Evolutionary conservation across 23 red algal species (phyloP).

Genomic region (Gracilaria domingensis): DNA sequence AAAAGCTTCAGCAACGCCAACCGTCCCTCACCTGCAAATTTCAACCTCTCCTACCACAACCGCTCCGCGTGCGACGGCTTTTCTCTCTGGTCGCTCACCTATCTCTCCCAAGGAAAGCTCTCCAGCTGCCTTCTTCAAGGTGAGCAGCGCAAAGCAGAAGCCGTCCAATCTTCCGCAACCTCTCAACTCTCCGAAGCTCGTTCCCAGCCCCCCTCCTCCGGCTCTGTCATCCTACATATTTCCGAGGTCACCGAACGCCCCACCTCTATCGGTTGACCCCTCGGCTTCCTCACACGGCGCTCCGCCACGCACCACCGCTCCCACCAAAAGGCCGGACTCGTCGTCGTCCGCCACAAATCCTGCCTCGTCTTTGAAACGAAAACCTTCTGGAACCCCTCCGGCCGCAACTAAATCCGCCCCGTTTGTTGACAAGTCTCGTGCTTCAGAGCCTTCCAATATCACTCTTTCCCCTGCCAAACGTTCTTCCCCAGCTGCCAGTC

Average conservation of each 20-base stretch:
- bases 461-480: background rate
- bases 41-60: background rate
- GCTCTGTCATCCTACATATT: background rate
- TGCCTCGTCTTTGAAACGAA: background rate
- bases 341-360: background rate
- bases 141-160: no score
- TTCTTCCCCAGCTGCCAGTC: background rate
- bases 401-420: background rate
- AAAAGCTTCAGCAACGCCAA: background rate
- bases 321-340: background rate
- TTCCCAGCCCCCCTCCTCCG: background rate
- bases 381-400: background rate
- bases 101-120: background rate
- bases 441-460: background rate
- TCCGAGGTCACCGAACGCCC: conserved; percentile 25
- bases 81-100: background rate
- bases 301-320: background rate
- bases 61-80: background rate
- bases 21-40: background rate
- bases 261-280: background rate
- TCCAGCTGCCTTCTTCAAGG: background rate
- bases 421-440: background rate
- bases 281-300: background rate
- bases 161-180: background rate
- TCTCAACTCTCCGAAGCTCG: background rate